Conservation (phyloP, 2,329 filamentous ascomycete species). For the Mycogone perniciosa region DNA sequence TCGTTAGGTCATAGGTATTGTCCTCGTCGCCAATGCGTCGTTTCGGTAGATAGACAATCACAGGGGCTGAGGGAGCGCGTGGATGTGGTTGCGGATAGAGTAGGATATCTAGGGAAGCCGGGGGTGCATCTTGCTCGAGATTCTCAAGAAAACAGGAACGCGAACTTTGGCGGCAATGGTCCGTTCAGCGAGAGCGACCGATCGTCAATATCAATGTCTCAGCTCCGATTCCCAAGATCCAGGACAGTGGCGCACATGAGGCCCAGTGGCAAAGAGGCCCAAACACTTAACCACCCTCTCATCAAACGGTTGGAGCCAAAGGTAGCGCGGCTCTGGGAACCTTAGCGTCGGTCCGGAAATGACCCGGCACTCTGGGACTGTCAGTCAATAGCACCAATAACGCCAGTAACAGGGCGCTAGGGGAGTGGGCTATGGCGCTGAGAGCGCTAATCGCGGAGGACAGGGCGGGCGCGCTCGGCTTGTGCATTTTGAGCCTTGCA, state of each 20-base stretch:
- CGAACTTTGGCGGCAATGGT: neutral
- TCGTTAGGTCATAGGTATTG: neutral
- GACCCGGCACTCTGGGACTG: constrained; percentile 19
- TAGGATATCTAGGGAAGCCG: constrained; percentile 19
- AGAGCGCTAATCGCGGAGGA: neutral
- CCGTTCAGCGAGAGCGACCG: neutral
- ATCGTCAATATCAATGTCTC: constrained; percentile 13
- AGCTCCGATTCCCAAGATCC: neutral
- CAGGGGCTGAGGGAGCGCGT: constrained; percentile 6
- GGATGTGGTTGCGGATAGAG: constrained; percentile 18
- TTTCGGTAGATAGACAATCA: neutral
- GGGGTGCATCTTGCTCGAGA: constrained; percentile 23
- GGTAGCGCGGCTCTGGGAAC: constrained; percentile 1
- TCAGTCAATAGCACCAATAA: too few species aligned
- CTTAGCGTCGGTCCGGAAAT: constrained; percentile 29
- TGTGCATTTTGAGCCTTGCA: constrained; percentile 5
- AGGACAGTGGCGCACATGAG: neutral
- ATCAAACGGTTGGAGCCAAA: constrained; percentile 13
- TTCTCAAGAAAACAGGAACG: constrained; percentile 9
- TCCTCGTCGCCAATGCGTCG: neutral
- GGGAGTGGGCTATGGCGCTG: neutral
- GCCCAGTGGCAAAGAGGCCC: neutral
- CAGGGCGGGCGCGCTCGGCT: neutral
- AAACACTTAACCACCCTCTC: neutral
- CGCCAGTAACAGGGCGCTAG: neutral